Conservation (phyloP, 2,329 filamentous ascomycete species). For the Ceratocystis papillata region DNA sequence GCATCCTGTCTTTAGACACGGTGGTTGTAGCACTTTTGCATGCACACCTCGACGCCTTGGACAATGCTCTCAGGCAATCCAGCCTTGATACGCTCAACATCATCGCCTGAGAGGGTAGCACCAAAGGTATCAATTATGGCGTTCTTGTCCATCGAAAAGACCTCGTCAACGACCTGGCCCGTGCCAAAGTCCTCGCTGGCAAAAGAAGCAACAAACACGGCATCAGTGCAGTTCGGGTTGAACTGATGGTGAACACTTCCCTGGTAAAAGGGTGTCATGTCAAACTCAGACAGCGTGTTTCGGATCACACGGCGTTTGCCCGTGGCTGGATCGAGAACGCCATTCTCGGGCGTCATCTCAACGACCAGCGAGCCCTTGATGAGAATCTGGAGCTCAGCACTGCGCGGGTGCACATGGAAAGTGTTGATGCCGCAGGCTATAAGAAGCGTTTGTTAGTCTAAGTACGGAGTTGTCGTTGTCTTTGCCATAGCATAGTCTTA, state of each 20-base stretch:
- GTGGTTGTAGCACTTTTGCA: slow-evolving; percentile 36
- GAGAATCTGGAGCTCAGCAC: slow-evolving; percentile 44
- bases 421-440: slow-evolving; percentile 46
- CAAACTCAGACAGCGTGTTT: slow-evolving; percentile 35
- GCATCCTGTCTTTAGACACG: not conserved
- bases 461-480: slow-evolving; percentile 13
- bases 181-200: slow-evolving; percentile 42
- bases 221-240: slow-evolving; percentile 44
- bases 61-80: slow-evolving; percentile 39
- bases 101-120: slow-evolving; percentile 37
- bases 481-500: not conserved
- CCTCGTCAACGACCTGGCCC: slow-evolving; percentile 41
- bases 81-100: slow-evolving; percentile 37
- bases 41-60: slow-evolving; percentile 43
- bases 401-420: slow-evolving; percentile 45
- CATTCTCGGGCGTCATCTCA: slow-evolving; percentile 45
- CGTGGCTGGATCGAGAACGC: slow-evolving; percentile 32
- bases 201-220: slow-evolving; percentile 42
- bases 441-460: not conserved
- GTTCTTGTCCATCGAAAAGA: slow-evolving; percentile 39
- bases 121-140: slow-evolving; percentile 40
- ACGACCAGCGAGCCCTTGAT: slow-evolving; percentile 40
- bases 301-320: slow-evolving; percentile 36
- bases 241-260: slow-evolving; percentile 46
- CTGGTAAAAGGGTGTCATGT: slow-evolving; percentile 45